phyloP scores from a whole-genome alignment of 2,329 filamentous ascomycete genomes.

The Metarhizium brunneum region DNA sequence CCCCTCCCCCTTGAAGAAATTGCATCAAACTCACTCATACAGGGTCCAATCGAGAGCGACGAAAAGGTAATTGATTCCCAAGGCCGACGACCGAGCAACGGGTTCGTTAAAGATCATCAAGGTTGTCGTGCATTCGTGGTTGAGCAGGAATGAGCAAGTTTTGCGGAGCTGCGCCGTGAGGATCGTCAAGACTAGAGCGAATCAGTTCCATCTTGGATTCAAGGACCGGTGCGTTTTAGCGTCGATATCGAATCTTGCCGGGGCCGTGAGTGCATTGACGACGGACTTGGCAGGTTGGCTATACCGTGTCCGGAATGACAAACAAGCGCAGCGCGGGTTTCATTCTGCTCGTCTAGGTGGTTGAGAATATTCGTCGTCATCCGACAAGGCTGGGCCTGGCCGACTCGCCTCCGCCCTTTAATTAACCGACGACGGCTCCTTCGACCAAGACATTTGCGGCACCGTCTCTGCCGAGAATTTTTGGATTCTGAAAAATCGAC shows the following conservation, averaged over 20 bases:
- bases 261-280: no score
- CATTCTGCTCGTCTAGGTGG: no score
- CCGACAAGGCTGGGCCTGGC: no score
- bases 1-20: neutral
- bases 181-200: neutral
- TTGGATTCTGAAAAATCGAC: no score
- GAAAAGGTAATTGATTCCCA: neutral
- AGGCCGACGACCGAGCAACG: neutral
- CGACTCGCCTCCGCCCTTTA: no score
- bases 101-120: neutral
- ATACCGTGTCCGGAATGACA: no score
- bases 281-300: neutral
- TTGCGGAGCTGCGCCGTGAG: slow-evolving; percentile 12
- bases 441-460: no score
- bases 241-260: neutral
- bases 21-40: slow-evolving; percentile 1
- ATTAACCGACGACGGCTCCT: no score
- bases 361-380: no score
- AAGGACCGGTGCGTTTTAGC: neutral
- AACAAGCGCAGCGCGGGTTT: no score
- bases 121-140: neutral
- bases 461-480: no score
- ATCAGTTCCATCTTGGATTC: neutral
- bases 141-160: slow-evolving; percentile 31
- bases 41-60: neutral